Evolutionary conservation across 257 asterid genomes (phyloP), one percentile per base, ranked within the genome.

Genomic region (Nyctanthes arbortristis): DNA sequence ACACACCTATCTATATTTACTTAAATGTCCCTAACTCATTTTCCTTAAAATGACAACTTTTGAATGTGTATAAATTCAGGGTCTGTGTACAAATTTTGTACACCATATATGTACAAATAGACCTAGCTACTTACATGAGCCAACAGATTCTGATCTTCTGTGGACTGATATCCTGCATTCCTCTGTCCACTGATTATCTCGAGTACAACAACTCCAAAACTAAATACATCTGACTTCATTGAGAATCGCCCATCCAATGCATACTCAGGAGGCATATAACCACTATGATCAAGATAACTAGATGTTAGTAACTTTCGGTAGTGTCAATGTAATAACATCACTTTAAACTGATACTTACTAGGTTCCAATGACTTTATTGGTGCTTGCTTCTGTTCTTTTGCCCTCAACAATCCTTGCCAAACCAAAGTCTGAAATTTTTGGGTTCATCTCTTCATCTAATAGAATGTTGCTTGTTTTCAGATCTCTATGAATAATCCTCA

Each of bases 341-440:
- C 16, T 40, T 40, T 45, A 45, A 45, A 45, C n/a, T 45, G 55
- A 45, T 24, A 45, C 55, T 45, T 45, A 45, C 55, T 45, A 45
- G 25, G 55, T 45, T 14, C 55, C 55, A 7, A 45, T 3, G 25
- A 45, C 55, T 45, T 16, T 45, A 8, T 45, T 45, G 25, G 55
- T 45, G 22, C 55, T 45, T 45, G 25, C 55, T 16, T 14, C 22
- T 0, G 11, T 45, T 45, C 55, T 10, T 45, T n/a, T 45, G n/a
- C 55, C 55, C 55, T 45, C 55, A 45, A 45, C 55, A 14, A 45
- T 45, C n/a, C 55, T 29, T 45, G 34, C 70, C 79, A 80, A 0
- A 35, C 87, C 87, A 33, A 62, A 62, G 67, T 62, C 67, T 62
- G 67, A 62, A 34, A 62, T 61, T 61, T 61, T 61, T 0, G 45